Conservation (phyloP, 2,329 filamentous ascomycete species). For the Aureobasidium sp. region DNA sequence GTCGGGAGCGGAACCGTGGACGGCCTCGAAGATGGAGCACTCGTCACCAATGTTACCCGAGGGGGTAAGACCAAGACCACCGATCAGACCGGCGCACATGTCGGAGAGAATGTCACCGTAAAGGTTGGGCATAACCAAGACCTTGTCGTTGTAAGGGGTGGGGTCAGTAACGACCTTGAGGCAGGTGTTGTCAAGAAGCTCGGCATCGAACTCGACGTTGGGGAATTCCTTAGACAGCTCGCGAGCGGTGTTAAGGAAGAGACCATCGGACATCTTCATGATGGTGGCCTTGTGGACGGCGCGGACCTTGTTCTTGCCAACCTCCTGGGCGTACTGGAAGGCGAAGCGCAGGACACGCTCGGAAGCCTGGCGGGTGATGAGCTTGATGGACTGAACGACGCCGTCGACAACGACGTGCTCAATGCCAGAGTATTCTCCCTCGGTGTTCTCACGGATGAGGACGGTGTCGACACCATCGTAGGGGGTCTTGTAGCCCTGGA, state of each 20-base stretch:
- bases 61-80: constrained; percentile 91
- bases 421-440: constrained; percentile 98
- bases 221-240: constrained; percentile 94
- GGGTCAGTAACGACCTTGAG: constrained; percentile 98
- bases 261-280: constrained; percentile 99
- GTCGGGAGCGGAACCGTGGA: constrained; percentile 94
- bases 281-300: constrained; percentile 99
- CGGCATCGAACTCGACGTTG: constrained; percentile 89
- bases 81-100: constrained; percentile 98
- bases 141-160: constrained; percentile 96
- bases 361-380: constrained; percentile 90
- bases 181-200: constrained; percentile 98
- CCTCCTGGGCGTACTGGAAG: constrained; percentile 93
- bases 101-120: constrained; percentile 99
- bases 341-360: constrained; percentile 96
- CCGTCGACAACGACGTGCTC: constrained; percentile 97
- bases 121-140: constrained; percentile 94
- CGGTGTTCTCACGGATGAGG: constrained; percentile 98
- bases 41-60: constrained; percentile 98
- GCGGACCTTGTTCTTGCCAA: constrained; percentile 93
- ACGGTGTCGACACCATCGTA: constrained; percentile 97
- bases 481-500: constrained; percentile 95
- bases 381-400: constrained; percentile 98
- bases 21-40: constrained; percentile 99
- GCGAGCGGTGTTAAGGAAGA: constrained; percentile 83